phyloP scores from a whole-genome alignment of 257 asterid genomes.

The Capsicum baccatum region DNA sequence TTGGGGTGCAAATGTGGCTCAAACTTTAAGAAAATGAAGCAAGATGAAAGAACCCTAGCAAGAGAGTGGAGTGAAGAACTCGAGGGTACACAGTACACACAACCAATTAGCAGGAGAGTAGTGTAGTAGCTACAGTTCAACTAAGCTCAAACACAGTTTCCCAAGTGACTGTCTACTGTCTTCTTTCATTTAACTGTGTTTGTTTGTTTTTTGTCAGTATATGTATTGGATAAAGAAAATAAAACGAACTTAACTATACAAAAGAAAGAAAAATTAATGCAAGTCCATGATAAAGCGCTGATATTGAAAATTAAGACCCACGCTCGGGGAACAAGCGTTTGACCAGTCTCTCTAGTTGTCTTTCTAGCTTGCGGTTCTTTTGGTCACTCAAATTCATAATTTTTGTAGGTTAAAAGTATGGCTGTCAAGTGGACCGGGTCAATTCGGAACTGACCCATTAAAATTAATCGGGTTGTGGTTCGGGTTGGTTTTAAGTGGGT shows the following conservation, averaged over 20 bases:
- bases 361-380: too few species aligned
- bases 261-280: slow-evolving; percentile 3
- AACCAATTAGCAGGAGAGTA: too few species aligned
- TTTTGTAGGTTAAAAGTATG: too few species aligned
- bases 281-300: not conserved
- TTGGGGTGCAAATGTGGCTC: slow-evolving; percentile 14
- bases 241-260: slow-evolving; percentile 19
- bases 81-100: not conserved
- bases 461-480: too few species aligned
- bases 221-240: slow-evolving; percentile 17
- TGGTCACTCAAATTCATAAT: too few species aligned
- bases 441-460: too few species aligned
- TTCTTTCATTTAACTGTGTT: slow-evolving; percentile 8
- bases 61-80: not conserved
- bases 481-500: too few species aligned
- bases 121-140: not conserved
- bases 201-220: not conserved
- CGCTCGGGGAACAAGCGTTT: slow-evolving; percentile 6
- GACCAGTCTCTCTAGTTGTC: not conserved
- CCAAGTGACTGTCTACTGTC: not conserved
- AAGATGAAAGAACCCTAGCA: slow-evolving; percentile 3
- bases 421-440: too few species aligned
- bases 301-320: not conserved
- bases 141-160: slow-evolving; percentile 16
- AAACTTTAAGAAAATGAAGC: not conserved